Evolutionary conservation across 495 filamentous ascomycete species (phyloP).

Genomic region (Aspergillus hancockii): DNA sequence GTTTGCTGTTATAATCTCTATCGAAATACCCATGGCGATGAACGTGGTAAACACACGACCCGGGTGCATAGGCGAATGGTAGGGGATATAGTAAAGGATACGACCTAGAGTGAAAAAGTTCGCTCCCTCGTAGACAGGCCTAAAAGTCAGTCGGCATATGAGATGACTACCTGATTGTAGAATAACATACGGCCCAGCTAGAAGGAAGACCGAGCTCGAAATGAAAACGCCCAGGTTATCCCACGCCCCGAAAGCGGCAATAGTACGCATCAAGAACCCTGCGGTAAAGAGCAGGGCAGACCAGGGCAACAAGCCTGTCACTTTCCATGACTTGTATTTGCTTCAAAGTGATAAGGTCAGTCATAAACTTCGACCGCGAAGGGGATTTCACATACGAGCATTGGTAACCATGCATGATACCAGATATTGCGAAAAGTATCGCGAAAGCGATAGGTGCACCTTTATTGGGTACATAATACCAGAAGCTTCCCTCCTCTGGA

Average conservation of each 20-base stretch:
- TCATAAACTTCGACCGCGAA: neutral
- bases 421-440: constrained; percentile 62
- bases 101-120: constrained; percentile 79
- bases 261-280: constrained; percentile 59
- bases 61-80: constrained; percentile 75
- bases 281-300: constrained; percentile 50
- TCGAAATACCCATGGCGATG: constrained; percentile 57
- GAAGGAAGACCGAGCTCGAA: constrained; percentile 59
- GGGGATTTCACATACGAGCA: constrained; percentile 46
- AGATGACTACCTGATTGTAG: neutral
- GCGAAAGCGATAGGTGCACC: constrained; percentile 68
- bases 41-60: constrained; percentile 78
- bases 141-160: constrained; percentile 25
- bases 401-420: constrained; percentile 60
- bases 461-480: constrained; percentile 76
- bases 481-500: constrained; percentile 53
- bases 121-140: constrained; percentile 69
- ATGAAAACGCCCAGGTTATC: constrained; percentile 59
- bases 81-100: constrained; percentile 76
- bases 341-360: constrained; percentile 14
- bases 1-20: constrained; percentile 68
- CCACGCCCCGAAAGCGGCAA: constrained; percentile 60
- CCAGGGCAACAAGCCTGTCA: constrained; percentile 57
- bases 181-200: constrained; percentile 61
- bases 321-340: constrained; percentile 50